A percentile compares a stretch with the other conserved stretches of the same genome.
phyloP scores from a whole-genome alignment of 768 basidiomycete species.

The Trametopsis cervina region DNA sequence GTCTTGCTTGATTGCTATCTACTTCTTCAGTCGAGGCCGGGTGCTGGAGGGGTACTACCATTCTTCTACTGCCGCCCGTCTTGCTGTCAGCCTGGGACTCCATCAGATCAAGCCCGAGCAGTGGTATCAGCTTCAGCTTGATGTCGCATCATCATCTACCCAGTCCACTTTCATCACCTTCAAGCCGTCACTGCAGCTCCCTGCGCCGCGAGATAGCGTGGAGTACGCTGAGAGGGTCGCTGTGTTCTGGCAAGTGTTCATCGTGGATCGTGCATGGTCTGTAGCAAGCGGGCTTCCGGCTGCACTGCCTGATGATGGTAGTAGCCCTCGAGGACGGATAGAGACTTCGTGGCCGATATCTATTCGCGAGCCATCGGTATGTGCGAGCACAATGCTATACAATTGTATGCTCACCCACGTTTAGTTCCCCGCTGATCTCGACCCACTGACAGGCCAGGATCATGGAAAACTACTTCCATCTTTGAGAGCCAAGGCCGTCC shows the following conservation, averaged over 20 bases:
- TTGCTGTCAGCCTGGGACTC: constrained; percentile 53
- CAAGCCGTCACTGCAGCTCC: constrained; percentile 20
- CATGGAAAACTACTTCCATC: constrained; percentile 15
- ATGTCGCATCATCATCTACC: background rate
- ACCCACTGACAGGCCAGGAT: background rate
- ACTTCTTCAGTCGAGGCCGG: constrained; percentile 51
- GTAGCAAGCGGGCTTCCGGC: constrained; percentile 47
- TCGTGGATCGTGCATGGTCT: constrained; percentile 56
- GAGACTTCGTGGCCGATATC: constrained; percentile 45
- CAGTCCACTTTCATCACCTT: constrained; percentile 9
- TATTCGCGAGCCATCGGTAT: constrained; percentile 24
- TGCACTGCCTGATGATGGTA: constrained; percentile 44
- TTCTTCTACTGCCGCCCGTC: constrained; percentile 51
- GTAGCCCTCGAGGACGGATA: constrained; percentile 36
- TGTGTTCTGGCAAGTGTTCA: constrained; percentile 58
- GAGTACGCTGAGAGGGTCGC: constrained; percentile 43
- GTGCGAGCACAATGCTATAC: too few relatives aligned
- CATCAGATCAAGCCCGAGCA: constrained; percentile 40
- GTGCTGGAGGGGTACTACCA: constrained; percentile 56
- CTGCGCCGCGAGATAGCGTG: constrained; percentile 31
- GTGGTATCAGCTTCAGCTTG: constrained; percentile 15
- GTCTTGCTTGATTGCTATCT: constrained; percentile 50
- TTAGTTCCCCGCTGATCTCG: background rate
- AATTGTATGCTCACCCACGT: background rate
- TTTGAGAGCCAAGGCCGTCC: constrained; percentile 44